These are phyloP conservation scores for Neopestalotiopsis sp. DNA, from an alignment of 2,329 filamentous ascomycete species.

Conservation along the genomic window DNA sequence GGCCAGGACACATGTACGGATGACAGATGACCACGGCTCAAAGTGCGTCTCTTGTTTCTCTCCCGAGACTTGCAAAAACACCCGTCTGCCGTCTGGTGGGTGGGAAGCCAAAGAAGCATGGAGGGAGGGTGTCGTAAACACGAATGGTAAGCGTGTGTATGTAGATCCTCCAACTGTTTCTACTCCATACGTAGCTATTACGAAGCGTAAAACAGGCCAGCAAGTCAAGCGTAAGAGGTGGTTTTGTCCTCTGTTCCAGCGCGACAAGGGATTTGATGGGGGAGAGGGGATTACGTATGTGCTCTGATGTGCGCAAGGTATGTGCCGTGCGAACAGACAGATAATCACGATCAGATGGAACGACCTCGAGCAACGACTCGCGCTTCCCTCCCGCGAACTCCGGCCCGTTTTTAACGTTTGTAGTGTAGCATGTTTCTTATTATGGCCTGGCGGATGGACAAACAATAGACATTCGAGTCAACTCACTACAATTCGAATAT, in stretches of 20 bases:
- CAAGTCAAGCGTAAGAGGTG: no score
- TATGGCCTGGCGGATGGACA: not conserved
- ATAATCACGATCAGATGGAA: conserved; percentile 1
- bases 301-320: conserved; percentile 2
- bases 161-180: not conserved
- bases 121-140: no score
- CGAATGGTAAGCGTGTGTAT: not conserved
- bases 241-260: not conserved
- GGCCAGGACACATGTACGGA: not conserved
- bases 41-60: no score
- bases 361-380: not conserved
- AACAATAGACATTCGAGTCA: not conserved
- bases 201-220: no score
- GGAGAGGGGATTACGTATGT: conserved; percentile 15
- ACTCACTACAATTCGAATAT: not conserved
- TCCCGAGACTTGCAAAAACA: not conserved
- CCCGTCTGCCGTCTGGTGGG: not conserved
- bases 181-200: no score
- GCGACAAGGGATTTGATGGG: not conserved
- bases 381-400: not conserved
- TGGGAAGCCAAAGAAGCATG: no score
- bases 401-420: not conserved
- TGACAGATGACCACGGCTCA: not conserved
- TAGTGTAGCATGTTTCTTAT: not conserved
- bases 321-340: conserved; percentile 2